Evolutionary conservation across 192 early-diverging fungal genomes (phyloP).

Genomic region (Gaertneriomyces sp.): DNA sequence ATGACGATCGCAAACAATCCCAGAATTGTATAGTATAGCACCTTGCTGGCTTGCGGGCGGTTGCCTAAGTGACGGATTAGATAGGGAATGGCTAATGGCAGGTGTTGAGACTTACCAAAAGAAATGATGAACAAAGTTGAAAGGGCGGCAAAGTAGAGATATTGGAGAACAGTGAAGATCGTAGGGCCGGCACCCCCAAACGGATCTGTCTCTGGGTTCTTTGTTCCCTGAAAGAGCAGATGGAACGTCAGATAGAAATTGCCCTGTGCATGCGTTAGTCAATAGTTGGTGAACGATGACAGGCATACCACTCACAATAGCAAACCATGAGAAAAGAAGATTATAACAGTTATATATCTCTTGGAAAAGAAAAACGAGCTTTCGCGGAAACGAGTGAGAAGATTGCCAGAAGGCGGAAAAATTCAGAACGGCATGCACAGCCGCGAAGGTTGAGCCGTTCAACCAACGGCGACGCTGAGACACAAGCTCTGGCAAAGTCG

Average conservation of each 20-base stretch:
- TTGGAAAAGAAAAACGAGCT: conserved; percentile 69
- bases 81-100: conserved; percentile 31
- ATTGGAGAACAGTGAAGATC: conserved; percentile 18
- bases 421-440: conserved; percentile 76
- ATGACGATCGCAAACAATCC: conserved; percentile 44
- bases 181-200: conserved; percentile 23
- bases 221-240: conserved; percentile 22
- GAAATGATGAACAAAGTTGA: conserved; percentile 45
- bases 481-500: conserved; percentile 81
- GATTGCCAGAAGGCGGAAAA: conserved; percentile 71
- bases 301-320: conserved; percentile 21
- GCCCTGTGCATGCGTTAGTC: conserved; percentile 14
- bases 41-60: conserved; percentile 53
- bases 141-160: conserved; percentile 27
- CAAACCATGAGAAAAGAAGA: conserved; percentile 65
- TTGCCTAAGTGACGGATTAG: conserved; percentile 56
- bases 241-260: conserved; percentile 33
- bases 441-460: conserved; percentile 92
- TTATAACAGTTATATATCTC: conserved; percentile 77
- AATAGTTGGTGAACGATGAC: not conserved
- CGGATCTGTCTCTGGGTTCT: conserved; percentile 18
- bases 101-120: conserved; percentile 32
- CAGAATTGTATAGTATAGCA: conserved; percentile 35
- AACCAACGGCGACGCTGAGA: conserved; percentile 94
- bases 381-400: conserved; percentile 66